Evolutionary conservation across 2,329 filamentous ascomycete genomes (phyloP).

Genomic region (Cladophialophora bantiana): DNA sequence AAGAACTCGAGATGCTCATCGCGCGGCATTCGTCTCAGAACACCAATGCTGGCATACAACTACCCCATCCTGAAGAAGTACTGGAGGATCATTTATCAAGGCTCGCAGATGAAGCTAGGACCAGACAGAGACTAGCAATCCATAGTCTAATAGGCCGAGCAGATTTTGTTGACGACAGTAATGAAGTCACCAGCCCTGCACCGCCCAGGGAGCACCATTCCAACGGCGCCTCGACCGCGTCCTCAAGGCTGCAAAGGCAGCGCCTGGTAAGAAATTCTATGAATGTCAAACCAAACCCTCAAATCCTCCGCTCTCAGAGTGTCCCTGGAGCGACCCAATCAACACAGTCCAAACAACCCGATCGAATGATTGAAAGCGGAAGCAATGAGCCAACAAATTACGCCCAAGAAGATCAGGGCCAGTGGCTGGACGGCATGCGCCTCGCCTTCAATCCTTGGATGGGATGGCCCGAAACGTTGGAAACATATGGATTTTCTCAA

Average conservation of each 20-base stretch:
- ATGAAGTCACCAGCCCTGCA: conserved; percentile 27
- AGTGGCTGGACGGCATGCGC: conserved; percentile 29
- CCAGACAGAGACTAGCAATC: conserved; percentile 27
- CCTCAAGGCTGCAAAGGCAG: conserved; percentile 9
- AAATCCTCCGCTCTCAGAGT: conserved; percentile 18
- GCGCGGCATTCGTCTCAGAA: conserved; percentile 11
- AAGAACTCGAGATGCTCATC: conserved; percentile 30
- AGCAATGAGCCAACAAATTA: conserved; percentile 22
- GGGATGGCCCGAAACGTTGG: conserved; percentile 28
- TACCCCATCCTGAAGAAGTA: conserved; percentile 22
- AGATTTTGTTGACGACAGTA: conserved; percentile 31
- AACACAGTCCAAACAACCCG: conserved; percentile 7
- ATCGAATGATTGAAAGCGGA: conserved; percentile 5
- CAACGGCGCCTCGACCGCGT: background rate
- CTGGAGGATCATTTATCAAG: conserved; percentile 21
- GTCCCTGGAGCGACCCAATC: conserved; percentile 1
- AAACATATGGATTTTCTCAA: conserved; percentile 30
- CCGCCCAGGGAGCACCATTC: conserved; percentile 2
- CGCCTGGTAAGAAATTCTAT: conserved; percentile 5
- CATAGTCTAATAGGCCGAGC: conserved; percentile 32
- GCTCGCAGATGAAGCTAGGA: conserved; percentile 24
- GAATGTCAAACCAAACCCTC: conserved; percentile 11
- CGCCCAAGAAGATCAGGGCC: conserved; percentile 15
- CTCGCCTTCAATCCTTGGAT: conserved; percentile 32
- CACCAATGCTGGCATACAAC: conserved; percentile 3